A percentile compares a stretch with the other conserved stretches of the same genome.
These are phyloP conservation scores for Raddia distichophylla DNA, from an alignment of 176 grass and related monocot genomes.

Conservation along the genomic window DNA sequence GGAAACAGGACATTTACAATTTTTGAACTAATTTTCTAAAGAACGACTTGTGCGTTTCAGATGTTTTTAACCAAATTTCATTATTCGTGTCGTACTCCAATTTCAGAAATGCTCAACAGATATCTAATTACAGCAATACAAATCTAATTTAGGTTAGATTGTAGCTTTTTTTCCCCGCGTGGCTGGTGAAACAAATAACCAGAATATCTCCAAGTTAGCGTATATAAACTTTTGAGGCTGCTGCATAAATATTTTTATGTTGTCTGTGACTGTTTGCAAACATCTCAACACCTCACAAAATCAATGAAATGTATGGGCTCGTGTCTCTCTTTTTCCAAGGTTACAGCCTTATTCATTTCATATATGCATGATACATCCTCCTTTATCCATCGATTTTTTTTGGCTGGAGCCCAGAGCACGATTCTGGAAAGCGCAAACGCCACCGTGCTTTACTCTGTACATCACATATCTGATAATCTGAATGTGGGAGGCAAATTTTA, in stretches of 20 bases:
- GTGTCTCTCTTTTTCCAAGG: background rate
- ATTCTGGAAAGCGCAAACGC: background rate
- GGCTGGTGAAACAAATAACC: slow-evolving; percentile 8
- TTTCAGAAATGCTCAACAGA: slow-evolving; percentile 35
- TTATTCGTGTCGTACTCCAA: background rate
- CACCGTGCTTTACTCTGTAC: background rate
- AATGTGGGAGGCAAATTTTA: background rate
- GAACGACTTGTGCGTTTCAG: background rate
- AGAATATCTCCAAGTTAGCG: background rate
- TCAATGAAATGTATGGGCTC: background rate
- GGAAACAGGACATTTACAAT: slow-evolving; percentile 14
- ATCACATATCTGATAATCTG: background rate
- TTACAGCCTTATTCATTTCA: background rate
- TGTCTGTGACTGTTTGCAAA: background rate
- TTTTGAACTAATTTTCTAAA: slow-evolving; percentile 28
- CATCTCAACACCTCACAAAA: background rate
- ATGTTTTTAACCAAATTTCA: background rate
- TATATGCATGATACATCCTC: background rate
- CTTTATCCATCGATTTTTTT: background rate
- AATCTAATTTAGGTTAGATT: slow-evolving; percentile 3
- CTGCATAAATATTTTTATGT: background rate
- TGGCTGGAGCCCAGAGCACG: background rate
- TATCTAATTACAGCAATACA: slow-evolving; percentile 15
- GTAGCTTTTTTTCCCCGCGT: background rate
- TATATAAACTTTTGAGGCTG: slow-evolving; percentile 8